Evolutionary conservation across 257 asterid genomes (phyloP).

Genomic region (Plantago ovata): DNA sequence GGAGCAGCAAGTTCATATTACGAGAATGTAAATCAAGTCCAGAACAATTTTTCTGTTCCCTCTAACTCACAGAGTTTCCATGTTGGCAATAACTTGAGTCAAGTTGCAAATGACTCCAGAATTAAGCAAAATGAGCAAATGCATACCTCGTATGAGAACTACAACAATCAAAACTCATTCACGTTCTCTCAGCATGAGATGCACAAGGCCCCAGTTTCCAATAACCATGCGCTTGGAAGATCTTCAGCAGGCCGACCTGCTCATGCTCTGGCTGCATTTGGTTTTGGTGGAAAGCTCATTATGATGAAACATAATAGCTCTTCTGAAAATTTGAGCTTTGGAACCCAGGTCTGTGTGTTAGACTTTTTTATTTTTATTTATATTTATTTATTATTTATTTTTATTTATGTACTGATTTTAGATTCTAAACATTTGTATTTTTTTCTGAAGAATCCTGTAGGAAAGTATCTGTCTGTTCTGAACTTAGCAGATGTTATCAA

Average conservation of each 20-base stretch:
- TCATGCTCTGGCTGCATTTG: slow-evolving; percentile 90
- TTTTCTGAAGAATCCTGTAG: slow-evolving; percentile 54
- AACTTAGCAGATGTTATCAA: slow-evolving; percentile 66
- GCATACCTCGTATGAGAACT: slow-evolving; percentile 41
- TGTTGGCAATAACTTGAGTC: slow-evolving; percentile 39
- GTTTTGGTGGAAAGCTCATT: slow-evolving; percentile 94
- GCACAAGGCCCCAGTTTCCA: slow-evolving; percentile 48
- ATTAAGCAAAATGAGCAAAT: slow-evolving; percentile 44
- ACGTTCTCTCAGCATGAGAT: slow-evolving; percentile 49
- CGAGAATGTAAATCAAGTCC: slow-evolving; percentile 37
- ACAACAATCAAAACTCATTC: slow-evolving; percentile 39
- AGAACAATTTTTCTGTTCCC: slow-evolving; percentile 33
- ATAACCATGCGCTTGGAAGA: slow-evolving; percentile 56
- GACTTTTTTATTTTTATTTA: no score
- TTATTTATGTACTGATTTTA: slow-evolving; percentile 20
- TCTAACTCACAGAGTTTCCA: slow-evolving; percentile 35
- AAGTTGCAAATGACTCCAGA: slow-evolving; percentile 44
- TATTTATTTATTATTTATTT: slow-evolving; percentile 18
- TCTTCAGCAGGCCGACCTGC: slow-evolving; percentile 94
- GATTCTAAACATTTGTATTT: slow-evolving; percentile 25
- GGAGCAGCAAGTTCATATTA: slow-evolving; percentile 34
- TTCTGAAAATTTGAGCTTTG: slow-evolving; percentile 44
- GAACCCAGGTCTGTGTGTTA: slow-evolving; percentile 63
- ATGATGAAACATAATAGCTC: slow-evolving; percentile 58
- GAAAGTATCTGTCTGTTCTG: slow-evolving; percentile 66